Base-by-base conservation (phyloP, 129 eudicot genomes). In the Deinandra increscens region DNA sequence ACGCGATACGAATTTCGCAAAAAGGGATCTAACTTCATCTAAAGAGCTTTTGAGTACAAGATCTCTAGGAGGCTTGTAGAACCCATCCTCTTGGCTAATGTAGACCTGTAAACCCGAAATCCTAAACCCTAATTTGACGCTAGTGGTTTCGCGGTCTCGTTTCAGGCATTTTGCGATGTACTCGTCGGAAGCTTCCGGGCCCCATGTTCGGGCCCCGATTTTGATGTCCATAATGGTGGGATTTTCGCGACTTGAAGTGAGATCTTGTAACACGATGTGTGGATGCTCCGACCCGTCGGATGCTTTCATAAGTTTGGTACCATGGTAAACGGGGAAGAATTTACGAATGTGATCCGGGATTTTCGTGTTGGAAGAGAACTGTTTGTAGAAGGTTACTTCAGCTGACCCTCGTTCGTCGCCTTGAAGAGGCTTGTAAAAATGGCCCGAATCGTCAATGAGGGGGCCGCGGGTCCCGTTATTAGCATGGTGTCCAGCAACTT, bases 401-500 rank as follows among this genome's bases (percentile, higher is more conserved):
- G 65, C 65, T 0, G 81, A 43, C 72, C 98, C 96, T 4, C 95
- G 89, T 34, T 84, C 85, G 37, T 78, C 86, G 1, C 88, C 76
- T 80, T 86, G 96, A 13, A 92, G 95, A 67, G 96, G 98, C 86
- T 92, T 92, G 88, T 86, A 92, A 42, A 88, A 92, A 23, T 60
- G 85, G 19, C 98, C 98, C 1, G 84, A 79, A 43, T 80, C 90
- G 42, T 92, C 98, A 0, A 88, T 50, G 14, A 92, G 84, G 2
- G 96, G 96, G 11, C 96, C 92, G 17, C 84, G 91, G 23, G 73
- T 81, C 55, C 87, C 96, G 20, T 42, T 74, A 46, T 43, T 38
- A 9, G 96, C 98, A 75, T 83, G 75, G 82, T 88, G 98, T 4
- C 98, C 98, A 10, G 96, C 98, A 66, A 89, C 98, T 75, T 92